These are phyloP conservation scores for Dipteronia sinensis DNA, from an alignment of 345 rosid species.

Conservation along the genomic window DNA sequence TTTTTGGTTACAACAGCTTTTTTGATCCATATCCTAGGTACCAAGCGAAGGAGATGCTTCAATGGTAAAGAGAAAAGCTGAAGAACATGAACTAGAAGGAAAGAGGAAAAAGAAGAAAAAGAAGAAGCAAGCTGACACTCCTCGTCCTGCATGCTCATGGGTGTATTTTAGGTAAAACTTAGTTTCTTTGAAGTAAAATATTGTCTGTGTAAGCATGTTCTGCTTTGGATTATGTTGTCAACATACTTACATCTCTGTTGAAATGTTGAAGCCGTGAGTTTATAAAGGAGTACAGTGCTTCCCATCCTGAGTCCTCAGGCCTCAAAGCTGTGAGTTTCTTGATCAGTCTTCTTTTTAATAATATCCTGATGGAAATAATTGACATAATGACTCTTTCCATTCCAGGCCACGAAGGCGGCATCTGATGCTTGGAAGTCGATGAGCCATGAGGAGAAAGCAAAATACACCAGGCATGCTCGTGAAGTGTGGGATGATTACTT, in stretches of 20 bases:
- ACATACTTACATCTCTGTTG: conserved; percentile 21
- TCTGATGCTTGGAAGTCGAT: conserved; percentile 53
- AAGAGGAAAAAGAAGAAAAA: conserved; percentile 44
- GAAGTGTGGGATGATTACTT: conserved; percentile 56
- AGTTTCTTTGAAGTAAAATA: not conserved
- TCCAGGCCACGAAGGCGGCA: conserved; percentile 54
- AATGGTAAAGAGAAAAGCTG: conserved; percentile 22
- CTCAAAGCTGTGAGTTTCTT: conserved; percentile 47
- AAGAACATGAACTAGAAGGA: conserved; percentile 31
- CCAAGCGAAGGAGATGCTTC: conserved; percentile 36
- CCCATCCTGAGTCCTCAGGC: conserved; percentile 53
- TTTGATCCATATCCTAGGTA: conserved; percentile 27
- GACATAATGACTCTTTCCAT: conserved; percentile 7
- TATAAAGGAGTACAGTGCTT: conserved; percentile 48
- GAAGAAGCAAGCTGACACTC: conserved; percentile 33
- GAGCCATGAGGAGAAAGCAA: conserved; percentile 48
- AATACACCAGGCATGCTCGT: conserved; percentile 47
- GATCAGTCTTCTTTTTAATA: not conserved
- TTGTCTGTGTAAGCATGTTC: not conserved
- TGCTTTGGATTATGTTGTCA: not conserved
- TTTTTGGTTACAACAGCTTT: not conserved
- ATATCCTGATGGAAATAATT: conserved; percentile 3
- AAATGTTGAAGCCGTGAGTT: conserved; percentile 44
- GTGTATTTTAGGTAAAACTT: conserved; percentile 45
- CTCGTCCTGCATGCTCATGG: conserved; percentile 59